phyloP scores from a whole-genome alignment of 768 basidiomycete species.

The Auricularia cornea region DNA sequence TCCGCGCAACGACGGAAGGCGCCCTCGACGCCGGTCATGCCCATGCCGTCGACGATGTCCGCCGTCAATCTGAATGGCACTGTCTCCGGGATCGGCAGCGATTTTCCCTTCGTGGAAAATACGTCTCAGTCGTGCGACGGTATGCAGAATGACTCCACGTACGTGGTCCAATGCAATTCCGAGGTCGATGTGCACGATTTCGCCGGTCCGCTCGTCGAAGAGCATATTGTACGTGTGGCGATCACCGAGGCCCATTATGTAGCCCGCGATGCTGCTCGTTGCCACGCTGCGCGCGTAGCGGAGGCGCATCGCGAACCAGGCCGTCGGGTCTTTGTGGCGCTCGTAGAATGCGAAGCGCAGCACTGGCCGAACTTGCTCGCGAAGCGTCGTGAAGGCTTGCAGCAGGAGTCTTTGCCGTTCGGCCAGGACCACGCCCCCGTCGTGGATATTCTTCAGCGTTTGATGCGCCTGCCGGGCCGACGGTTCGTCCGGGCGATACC shows the following conservation, averaged over 20 bases:
- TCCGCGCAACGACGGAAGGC: constrained; percentile 95
- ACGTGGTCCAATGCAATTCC: constrained; percentile 97
- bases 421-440: too few species aligned
- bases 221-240: constrained; percentile 89
- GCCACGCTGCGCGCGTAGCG: constrained; percentile 90
- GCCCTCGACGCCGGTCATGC: constrained; percentile 79
- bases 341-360: constrained; percentile 95
- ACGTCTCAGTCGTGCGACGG: constrained; percentile 3
- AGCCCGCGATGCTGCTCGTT: constrained; percentile 88
- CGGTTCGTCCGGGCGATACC: constrained; percentile 3
- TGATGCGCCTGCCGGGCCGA: background rate
- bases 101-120: constrained; percentile 52
- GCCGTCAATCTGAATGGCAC: constrained; percentile 94
- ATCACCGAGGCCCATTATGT: constrained; percentile 87
- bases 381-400: constrained; percentile 29
- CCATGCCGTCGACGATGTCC: constrained; percentile 92
- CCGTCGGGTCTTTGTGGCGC: constrained; percentile 74
- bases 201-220: constrained; percentile 71
- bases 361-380: constrained; percentile 61
- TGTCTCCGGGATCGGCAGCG: constrained; percentile 68
- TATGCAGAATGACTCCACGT: background rate
- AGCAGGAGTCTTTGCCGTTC: constrained; percentile 2
- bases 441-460: too few species aligned
- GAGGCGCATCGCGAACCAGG: constrained; percentile 88
- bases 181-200: constrained; percentile 91